phyloP scores from a whole-genome alignment of 1,139 yeast species.

The Kluyveromyces sp. region DNA sequence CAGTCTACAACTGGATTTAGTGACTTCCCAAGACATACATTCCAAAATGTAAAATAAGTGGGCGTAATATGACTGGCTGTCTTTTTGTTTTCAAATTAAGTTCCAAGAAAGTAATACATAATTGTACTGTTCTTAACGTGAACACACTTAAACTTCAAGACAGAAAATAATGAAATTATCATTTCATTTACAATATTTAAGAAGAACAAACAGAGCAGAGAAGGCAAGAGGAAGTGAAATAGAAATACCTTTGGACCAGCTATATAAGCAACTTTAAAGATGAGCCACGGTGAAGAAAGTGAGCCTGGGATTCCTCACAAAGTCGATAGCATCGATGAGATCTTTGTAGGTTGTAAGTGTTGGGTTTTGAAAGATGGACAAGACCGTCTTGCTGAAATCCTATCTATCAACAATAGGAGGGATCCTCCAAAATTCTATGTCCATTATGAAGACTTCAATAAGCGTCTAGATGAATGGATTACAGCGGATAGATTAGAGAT shows the following conservation, averaged over 20 bases:
- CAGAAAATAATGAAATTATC: no score
- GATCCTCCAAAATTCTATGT: conserved; percentile 80
- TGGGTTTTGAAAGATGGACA: conserved; percentile 77
- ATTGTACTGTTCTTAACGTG: no score
- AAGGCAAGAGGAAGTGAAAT: neutral
- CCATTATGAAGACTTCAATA: conserved; percentile 89
- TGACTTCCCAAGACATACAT: no score
- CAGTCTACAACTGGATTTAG: no score
- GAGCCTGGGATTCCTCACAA: conserved; percentile 22
- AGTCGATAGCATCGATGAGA: conserved; percentile 37
- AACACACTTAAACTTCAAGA: no score
- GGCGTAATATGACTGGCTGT: no score
- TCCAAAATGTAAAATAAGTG: no score
- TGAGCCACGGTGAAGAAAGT: conserved; percentile 17
- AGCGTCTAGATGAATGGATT: conserved; percentile 93
- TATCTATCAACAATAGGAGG: conserved; percentile 68
- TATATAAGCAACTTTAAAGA: neutral
- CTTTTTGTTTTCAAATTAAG: no score
- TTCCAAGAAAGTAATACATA: no score
- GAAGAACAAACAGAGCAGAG: neutral
- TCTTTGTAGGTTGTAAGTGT: conserved; percentile 69
- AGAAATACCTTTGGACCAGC: no score
- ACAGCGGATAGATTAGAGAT: conserved; percentile 62
- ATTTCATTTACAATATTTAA: no score
- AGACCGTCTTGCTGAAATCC: conserved; percentile 72